These are phyloP conservation scores for Solanum bulbocastanum DNA, from an alignment of 257 asterid genomes.

Conservation along the genomic window DNA sequence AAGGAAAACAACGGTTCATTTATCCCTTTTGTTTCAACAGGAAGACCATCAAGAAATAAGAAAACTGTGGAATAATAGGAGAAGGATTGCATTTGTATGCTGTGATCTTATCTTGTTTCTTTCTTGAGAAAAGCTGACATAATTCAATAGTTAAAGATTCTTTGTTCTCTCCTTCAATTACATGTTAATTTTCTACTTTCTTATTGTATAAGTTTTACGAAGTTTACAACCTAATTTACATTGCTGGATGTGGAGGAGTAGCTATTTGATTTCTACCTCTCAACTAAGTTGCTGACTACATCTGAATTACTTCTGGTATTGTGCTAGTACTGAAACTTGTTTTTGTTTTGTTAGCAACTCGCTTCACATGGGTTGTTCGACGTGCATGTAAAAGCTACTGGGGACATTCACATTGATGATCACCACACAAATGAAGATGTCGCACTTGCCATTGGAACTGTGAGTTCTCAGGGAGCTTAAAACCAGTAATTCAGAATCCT, in stretches of 20 bases:
- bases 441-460: constrained; percentile 85
- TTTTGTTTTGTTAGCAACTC: constrained; percentile 53
- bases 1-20: background rate
- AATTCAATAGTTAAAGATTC: background rate
- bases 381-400: constrained; percentile 71
- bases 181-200: background rate
- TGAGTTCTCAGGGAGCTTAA: constrained; percentile 17
- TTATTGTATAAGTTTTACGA: background rate
- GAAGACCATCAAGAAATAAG: background rate
- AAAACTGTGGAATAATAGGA: background rate
- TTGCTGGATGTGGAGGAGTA: background rate
- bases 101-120: background rate
- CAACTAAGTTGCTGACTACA: background rate
- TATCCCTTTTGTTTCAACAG: background rate
- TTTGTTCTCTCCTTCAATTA: background rate
- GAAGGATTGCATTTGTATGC: background rate
- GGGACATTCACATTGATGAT: constrained; percentile 89
- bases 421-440: constrained; percentile 96
- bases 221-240: background rate
- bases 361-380: constrained; percentile 92
- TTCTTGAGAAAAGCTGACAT: background rate
- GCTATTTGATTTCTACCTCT: background rate
- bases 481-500: background rate
- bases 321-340: constrained; percentile 3
- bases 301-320: background rate